phyloP scores from a whole-genome alignment of 768 basidiomycete species.

The Pisolithus tinctorius region DNA sequence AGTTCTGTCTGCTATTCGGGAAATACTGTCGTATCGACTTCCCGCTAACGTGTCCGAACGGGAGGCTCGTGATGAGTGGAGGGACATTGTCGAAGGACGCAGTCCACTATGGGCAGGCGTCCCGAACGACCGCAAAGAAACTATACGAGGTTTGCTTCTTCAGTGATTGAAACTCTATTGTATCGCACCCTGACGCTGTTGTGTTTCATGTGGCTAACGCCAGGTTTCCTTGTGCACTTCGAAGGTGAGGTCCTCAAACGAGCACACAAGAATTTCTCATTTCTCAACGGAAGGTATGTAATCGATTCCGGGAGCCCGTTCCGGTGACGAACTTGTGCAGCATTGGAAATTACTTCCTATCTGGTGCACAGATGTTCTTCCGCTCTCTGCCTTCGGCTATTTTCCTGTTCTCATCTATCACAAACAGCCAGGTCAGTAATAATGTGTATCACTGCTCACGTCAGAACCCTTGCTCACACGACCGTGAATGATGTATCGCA shows the following conservation, averaged over 20 bases:
- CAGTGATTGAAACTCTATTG: background rate
- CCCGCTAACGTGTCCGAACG: conserved; percentile 61
- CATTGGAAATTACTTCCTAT: conserved; percentile 87
- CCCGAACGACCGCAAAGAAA: conserved; percentile 85
- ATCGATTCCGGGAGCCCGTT: conserved; percentile 5
- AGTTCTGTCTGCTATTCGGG: conserved; percentile 65
- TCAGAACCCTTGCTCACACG: conserved; percentile 6
- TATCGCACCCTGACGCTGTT: background rate
- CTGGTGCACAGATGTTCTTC: conserved; percentile 85
- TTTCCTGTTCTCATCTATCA: conserved; percentile 89
- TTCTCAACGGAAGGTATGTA: conserved; percentile 87
- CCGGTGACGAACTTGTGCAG: conserved; percentile 28
- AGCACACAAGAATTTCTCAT: conserved; percentile 92
- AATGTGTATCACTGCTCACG: conserved; percentile 3
- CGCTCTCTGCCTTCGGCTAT: conserved; percentile 90
- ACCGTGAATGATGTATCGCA: conserved; percentile 6
- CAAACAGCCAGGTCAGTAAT: conserved; percentile 54
- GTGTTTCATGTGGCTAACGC: background rate
- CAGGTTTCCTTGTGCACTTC: conserved; percentile 90
- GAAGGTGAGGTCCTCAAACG: conserved; percentile 82
- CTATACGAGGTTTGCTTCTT: conserved; percentile 60
- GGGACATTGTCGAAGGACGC: conserved; percentile 84
- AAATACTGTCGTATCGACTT: conserved; percentile 74
- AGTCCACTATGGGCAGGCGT: conserved; percentile 80
- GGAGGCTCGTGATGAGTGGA: conserved; percentile 85